A percentile compares a stretch with the other conserved stretches of the same genome.
Evolutionary conservation across 1,139 yeast species (phyloP).

Genomic region (Meyerozyma carpophila): DNA sequence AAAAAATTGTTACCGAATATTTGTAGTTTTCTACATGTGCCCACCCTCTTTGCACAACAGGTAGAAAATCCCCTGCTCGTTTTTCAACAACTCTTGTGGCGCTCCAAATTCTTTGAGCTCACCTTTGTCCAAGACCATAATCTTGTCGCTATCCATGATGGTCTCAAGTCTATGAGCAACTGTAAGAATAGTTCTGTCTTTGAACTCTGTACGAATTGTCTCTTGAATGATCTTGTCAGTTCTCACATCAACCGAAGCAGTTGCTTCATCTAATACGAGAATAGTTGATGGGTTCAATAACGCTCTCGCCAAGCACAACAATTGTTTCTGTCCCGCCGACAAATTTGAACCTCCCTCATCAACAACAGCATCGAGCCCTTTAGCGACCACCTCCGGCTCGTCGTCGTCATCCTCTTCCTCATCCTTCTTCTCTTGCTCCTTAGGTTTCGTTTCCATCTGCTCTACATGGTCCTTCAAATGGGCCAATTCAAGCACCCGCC

Average conservation of each 20-base stretch:
- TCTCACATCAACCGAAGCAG: slow-evolving; percentile 34
- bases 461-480: slow-evolving; percentile 29
- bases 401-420: slow-evolving; percentile 13
- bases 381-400: slow-evolving; percentile 8
- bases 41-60: slow-evolving; percentile 31
- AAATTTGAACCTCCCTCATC: slow-evolving; percentile 32
- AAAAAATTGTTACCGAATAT: not conserved
- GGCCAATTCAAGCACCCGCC: slow-evolving; percentile 31
- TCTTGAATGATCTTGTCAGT: slow-evolving; percentile 32
- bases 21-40: slow-evolving; percentile 6
- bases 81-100: slow-evolving; percentile 22
- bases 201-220: slow-evolving; percentile 27
- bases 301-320: slow-evolving; percentile 34
- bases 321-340: slow-evolving; percentile 34
- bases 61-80: slow-evolving; percentile 22
- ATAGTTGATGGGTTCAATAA: slow-evolving; percentile 27
- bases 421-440: slow-evolving; percentile 14
- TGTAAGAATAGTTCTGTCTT: slow-evolving; percentile 29
- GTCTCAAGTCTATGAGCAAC: slow-evolving; percentile 36
- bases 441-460: slow-evolving; percentile 24
- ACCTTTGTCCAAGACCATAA: slow-evolving; percentile 29
- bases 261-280: slow-evolving; percentile 33
- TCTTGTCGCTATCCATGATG: slow-evolving; percentile 29
- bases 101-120: slow-evolving; percentile 26
- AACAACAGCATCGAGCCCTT: slow-evolving; percentile 16